Evolutionary conservation across 2,329 filamentous ascomycete species (phyloP).

Genomic region (Colletotrichum sp.): DNA sequence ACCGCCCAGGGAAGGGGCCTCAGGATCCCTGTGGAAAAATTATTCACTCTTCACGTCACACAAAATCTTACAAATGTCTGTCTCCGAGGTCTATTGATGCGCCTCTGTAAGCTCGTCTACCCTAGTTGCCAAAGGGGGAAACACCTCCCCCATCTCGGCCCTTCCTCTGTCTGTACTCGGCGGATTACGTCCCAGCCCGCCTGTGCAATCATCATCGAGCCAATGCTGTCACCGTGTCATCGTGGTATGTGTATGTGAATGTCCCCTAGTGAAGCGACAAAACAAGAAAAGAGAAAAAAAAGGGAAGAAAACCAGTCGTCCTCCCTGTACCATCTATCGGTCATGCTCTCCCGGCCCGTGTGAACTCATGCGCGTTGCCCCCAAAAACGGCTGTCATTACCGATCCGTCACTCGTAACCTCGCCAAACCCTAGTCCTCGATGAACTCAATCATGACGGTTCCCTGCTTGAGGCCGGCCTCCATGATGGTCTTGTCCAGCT

Average conservation of each 20-base stretch:
- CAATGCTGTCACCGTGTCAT: not conserved
- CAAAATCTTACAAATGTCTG: not conserved
- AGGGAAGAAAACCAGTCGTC: not conserved
- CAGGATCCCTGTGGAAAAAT: fast-evolving
- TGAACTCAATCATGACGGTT: constrained; percentile 93
- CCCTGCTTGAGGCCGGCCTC: constrained; percentile 89
- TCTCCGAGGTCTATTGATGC: constrained; percentile 9
- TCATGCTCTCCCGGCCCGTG: not conserved
- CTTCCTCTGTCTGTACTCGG: not conserved
- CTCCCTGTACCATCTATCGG: not conserved
- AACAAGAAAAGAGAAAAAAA: not conserved
- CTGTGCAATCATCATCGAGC: not conserved
- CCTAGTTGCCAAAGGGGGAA: not conserved
- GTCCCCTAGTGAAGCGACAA: not conserved
- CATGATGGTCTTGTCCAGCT: constrained; percentile 75
- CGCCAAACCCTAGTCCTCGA: constrained; percentile 55
- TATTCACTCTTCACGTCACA: not conserved
- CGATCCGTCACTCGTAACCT: not conserved
- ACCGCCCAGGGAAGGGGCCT: not conserved
- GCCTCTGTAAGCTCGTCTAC: not conserved
- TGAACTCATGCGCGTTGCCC: not conserved
- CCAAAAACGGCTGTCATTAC: not conserved
- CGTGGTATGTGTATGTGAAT: not conserved
- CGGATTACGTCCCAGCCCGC: not conserved
- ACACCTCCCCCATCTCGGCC: not conserved